Evolutionary conservation across 345 rosid genomes (phyloP).

Genomic region (Fremontodendron californicum): DNA sequence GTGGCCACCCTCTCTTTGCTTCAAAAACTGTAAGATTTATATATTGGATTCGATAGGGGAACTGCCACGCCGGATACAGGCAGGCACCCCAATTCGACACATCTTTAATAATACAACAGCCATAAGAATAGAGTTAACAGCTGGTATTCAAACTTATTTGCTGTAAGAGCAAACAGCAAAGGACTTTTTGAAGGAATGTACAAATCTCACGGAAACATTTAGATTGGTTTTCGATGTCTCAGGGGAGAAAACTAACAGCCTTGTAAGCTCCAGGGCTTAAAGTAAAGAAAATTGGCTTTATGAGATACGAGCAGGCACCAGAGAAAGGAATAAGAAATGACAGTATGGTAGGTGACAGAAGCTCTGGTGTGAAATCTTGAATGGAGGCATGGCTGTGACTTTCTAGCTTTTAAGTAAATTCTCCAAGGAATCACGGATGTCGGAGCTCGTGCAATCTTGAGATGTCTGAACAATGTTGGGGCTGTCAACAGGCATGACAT

Average conservation of each 20-base stretch:
- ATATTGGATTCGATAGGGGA: too few species aligned
- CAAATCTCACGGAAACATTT: background rate
- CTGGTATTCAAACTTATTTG: background rate
- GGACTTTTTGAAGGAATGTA: background rate
- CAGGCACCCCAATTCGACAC: background rate
- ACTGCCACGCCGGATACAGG: background rate
- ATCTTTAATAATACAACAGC: background rate
- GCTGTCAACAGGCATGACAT: constrained; percentile 71
- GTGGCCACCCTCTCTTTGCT: too few species aligned
- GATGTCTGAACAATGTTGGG: constrained; percentile 56
- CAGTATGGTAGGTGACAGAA: background rate
- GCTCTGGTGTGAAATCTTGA: background rate
- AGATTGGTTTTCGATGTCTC: background rate
- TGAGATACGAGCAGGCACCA: background rate
- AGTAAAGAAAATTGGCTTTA: background rate
- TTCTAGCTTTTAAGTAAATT: constrained; percentile 36
- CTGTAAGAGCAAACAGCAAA: background rate
- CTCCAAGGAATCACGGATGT: constrained; percentile 56
- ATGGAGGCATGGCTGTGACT: background rate
- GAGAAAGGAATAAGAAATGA: background rate
- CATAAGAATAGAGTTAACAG: background rate
- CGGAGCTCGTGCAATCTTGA: constrained; percentile 35
- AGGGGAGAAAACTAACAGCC: background rate
- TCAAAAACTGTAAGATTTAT: too few species aligned
- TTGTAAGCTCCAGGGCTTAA: too few species aligned